phyloP scores from a whole-genome alignment of 1,284 basidiomycete species.

The Anthracocystis walkeri region DNA sequence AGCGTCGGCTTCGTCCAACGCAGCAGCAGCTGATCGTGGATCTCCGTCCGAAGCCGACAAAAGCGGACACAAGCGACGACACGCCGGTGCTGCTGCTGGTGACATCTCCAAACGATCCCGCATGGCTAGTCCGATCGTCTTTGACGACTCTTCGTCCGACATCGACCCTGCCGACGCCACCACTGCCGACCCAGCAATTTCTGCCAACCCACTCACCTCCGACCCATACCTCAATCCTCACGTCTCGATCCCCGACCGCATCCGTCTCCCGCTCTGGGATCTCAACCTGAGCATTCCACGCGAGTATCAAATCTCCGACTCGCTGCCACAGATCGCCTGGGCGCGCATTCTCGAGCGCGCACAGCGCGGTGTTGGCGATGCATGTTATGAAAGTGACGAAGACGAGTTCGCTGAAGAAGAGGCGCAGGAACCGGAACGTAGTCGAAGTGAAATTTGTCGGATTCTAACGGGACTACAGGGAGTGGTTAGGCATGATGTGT shows the following conservation, averaged over 20 bases:
- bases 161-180: slow-evolving; percentile 3
- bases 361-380: slow-evolving; percentile 61
- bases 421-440: slow-evolving; percentile 45
- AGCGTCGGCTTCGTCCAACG: slow-evolving; percentile 10
- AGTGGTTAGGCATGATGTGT: slow-evolving; percentile 38
- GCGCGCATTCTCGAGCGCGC: slow-evolving; percentile 61
- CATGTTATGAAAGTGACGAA: slow-evolving; percentile 62
- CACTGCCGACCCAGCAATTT: slow-evolving; percentile 2
- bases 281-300: slow-evolving; percentile 46
- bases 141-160: slow-evolving; percentile 31
- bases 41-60: slow-evolving; percentile 36
- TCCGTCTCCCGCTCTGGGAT: slow-evolving; percentile 49
- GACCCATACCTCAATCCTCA: slow-evolving; percentile 41
- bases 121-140: slow-evolving; percentile 44
- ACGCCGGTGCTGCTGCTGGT: slow-evolving; percentile 23
- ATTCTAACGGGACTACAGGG: slow-evolving; percentile 50
- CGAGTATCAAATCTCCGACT: slow-evolving; percentile 22
- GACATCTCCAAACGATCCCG: slow-evolving; percentile 43
- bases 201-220: slow-evolving; percentile 31
- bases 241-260: slow-evolving; percentile 29
- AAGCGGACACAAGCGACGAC: slow-evolving; percentile 21
- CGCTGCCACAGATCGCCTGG: slow-evolving; percentile 56
- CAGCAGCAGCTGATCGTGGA: slow-evolving; percentile 26
- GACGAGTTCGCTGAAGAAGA: slow-evolving; percentile 57
- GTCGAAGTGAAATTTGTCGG: slow-evolving; percentile 47